phyloP scores from a whole-genome alignment of 345 rosid species.

The Camelina hispida region DNA sequence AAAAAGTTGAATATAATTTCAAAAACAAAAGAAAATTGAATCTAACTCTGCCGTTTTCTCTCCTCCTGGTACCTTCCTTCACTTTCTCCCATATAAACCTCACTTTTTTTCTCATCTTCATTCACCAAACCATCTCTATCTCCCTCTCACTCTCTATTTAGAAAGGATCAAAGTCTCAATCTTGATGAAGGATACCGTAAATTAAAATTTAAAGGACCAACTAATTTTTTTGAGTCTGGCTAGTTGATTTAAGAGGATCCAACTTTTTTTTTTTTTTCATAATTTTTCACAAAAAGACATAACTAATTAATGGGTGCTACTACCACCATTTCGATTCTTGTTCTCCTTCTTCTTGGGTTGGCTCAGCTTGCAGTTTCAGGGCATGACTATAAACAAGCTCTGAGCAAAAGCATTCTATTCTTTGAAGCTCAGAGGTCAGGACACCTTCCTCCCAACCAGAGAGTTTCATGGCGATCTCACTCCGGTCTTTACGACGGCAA shows the following conservation, averaged over 20 bases:
- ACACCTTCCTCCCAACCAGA: slow-evolving; percentile 76
- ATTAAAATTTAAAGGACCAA: slow-evolving; percentile 35
- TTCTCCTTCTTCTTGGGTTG: slow-evolving; percentile 57
- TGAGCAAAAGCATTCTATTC: slow-evolving; percentile 88
- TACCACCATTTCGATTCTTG: slow-evolving; percentile 33
- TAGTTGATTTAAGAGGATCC: too few species aligned
- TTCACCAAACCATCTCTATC: slow-evolving; percentile 39
- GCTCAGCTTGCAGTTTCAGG: slow-evolving; percentile 64
- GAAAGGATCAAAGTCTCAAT: neutral
- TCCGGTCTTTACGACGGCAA: slow-evolving; percentile 93
- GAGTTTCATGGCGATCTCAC: slow-evolving; percentile 86
- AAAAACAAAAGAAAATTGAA: neutral
- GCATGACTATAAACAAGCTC: slow-evolving; percentile 88
- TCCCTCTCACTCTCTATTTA: neutral
- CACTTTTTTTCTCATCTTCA: slow-evolving; percentile 37
- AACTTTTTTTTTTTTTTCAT: neutral
- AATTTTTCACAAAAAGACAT: neutral
- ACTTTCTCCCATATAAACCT: slow-evolving; percentile 53
- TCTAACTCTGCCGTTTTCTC: slow-evolving; percentile 43
- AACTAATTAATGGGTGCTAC: slow-evolving; percentile 29
- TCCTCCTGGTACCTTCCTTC: slow-evolving; percentile 58
- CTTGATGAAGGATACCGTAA: slow-evolving; percentile 25
- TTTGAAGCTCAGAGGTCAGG: slow-evolving; percentile 99
- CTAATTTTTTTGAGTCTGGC: too few species aligned
- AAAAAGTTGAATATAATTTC: neutral